phyloP scores from a whole-genome alignment of 768 basidiomycete genomes.

The Mycena galericulata region DNA sequence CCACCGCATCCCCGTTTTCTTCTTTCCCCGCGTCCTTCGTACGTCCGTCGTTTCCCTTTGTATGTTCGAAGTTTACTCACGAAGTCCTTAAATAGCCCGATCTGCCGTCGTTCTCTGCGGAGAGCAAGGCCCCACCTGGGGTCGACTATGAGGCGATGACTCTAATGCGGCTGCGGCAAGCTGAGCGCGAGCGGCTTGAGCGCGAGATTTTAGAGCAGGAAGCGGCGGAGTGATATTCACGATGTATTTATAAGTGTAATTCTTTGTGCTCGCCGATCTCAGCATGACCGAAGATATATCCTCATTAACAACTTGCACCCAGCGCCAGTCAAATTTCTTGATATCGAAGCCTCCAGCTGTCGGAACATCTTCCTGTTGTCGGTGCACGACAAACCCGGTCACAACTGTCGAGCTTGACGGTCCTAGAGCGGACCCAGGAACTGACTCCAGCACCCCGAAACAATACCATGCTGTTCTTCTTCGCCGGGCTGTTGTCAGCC shows the following conservation, averaged over 20 bases:
- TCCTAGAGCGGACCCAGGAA: too few species aligned
- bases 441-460: too few species aligned
- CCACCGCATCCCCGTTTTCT: slow-evolving; percentile 58
- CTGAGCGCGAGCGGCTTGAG: slow-evolving; percentile 82
- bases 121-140: slow-evolving; percentile 49
- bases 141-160: slow-evolving; percentile 86
- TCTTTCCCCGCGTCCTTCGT: slow-evolving; percentile 74
- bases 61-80: slow-evolving; percentile 27
- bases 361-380: too few species aligned
- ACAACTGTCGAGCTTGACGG: too few species aligned
- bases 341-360: too few species aligned
- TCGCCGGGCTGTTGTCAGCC: too few species aligned
- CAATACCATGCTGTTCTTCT: too few species aligned
- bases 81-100: slow-evolving; percentile 38
- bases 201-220: slow-evolving; percentile 82
- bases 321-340: too few species aligned
- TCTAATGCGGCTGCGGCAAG: slow-evolving; percentile 83
- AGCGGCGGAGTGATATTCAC: slow-evolving; percentile 56
- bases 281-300: too few species aligned
- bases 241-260: background rate
- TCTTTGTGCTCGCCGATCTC: too few species aligned
- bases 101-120: slow-evolving; percentile 37
- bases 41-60: slow-evolving; percentile 38
- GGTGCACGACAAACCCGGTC: too few species aligned
- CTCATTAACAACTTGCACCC: too few species aligned